phyloP scores from a whole-genome alignment of 441 rosid genomes.

The Gossypium schwendimanii region DNA sequence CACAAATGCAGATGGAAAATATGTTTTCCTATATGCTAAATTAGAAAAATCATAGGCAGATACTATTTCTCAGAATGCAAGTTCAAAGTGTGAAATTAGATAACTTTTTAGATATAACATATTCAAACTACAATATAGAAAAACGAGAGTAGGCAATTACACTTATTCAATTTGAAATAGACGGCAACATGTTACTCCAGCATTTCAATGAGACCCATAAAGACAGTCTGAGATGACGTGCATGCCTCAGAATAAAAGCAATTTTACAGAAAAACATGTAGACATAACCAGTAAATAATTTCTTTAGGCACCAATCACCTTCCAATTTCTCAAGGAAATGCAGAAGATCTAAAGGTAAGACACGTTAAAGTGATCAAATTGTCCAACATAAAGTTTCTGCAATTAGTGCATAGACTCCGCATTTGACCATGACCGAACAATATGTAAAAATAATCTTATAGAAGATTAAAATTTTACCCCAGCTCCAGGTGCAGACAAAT shows the following conservation, averaged over 20 bases:
- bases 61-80: background rate
- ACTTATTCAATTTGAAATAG: background rate
- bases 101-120: background rate
- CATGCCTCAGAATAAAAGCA: background rate
- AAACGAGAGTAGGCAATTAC: background rate
- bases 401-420: background rate
- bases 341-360: background rate
- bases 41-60: background rate
- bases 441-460: background rate
- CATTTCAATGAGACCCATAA: background rate
- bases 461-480: constrained; percentile 54
- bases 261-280: background rate
- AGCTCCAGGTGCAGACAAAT: constrained; percentile 86
- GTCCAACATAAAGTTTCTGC: background rate
- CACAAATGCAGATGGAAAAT: background rate
- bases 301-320: background rate
- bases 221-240: background rate
- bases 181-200: background rate
- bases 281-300: background rate
- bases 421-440: background rate
- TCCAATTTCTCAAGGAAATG: constrained; percentile 1
- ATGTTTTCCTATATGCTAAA: background rate
- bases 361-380: background rate
- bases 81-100: background rate
- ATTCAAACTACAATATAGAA: constrained; percentile 1